phyloP scores from a whole-genome alignment of 768 basidiomycete genomes.

The Boletellus ananas region DNA sequence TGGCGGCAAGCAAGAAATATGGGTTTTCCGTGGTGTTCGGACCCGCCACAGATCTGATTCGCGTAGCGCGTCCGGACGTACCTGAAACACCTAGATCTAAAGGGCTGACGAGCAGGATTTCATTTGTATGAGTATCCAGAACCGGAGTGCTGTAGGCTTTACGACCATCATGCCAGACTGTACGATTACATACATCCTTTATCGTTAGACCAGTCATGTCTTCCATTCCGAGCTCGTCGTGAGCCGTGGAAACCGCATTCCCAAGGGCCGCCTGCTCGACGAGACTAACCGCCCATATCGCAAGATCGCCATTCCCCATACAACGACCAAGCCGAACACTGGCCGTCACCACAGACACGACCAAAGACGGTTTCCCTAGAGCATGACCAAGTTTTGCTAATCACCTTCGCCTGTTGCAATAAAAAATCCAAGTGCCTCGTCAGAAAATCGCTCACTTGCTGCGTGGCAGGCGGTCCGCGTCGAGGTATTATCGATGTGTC shows the following conservation, averaged over 20 bases:
- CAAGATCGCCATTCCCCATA: constrained; percentile 37
- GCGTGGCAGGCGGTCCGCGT: constrained; percentile 18
- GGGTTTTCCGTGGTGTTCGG: constrained; percentile 55
- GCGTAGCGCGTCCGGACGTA: constrained; percentile 22
- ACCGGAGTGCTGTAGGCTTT: constrained; percentile 2
- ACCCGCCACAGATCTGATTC: constrained; percentile 29
- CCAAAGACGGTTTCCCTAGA: no score
- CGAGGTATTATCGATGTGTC: constrained; percentile 7
- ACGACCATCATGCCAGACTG: constrained; percentile 1
- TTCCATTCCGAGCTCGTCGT: constrained; percentile 37
- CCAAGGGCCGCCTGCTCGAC: constrained; percentile 38
- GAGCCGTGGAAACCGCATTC: constrained; percentile 38
- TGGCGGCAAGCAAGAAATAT: constrained; percentile 50
- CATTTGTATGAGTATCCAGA: constrained; percentile 11
- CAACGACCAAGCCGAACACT: no score
- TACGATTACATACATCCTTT: neutral
- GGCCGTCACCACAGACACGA: no score
- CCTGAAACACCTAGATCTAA: constrained; percentile 6
- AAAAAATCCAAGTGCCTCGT: constrained; percentile 21
- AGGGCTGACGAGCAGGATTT: neutral
- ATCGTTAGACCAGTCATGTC: constrained; percentile 28
- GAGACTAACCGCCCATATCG: constrained; percentile 23
- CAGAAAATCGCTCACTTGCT: no score
- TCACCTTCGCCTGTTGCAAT: constrained; percentile 38
- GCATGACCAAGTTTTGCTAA: constrained; percentile 29